Base-by-base conservation (phyloP, 2,329 filamentous ascomycete genomes). In the Trichophaea hybrida region DNA sequence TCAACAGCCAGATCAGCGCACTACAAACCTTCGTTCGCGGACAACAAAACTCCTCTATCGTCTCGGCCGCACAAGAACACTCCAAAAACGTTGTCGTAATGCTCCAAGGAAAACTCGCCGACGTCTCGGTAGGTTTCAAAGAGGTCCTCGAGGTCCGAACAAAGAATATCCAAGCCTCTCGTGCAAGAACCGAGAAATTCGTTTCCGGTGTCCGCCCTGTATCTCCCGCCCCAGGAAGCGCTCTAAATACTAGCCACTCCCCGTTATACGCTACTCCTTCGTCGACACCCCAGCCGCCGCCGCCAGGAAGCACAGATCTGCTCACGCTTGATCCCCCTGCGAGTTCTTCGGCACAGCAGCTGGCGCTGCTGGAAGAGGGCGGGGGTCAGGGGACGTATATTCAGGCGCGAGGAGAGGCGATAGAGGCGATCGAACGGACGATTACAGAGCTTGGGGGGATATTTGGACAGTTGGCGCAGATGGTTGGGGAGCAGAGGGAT, bases 401-500 rank as follows among this genome's bases (percentile, higher is more conserved):
- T 63, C 85, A 94, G 68, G 88, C 95, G 70, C 80, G 93, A 72
- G 91, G 91, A 15, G 88, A 96, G 72, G 93, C 93, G 0, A 97
- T 98, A 65, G 91, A 97, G 71, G 87, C 89, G 4, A 98, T 98
- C 61, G 93, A 98, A 72, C 84, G 87, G 67, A 98, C 93, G 1
- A 98, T 98, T 67, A 83, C 81, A 64, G 93, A 98, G 71, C 77
- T 98, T 1, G 93, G 93, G 33, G 78, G 85, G 12, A 96, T 96
- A 63, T 97, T 97, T 71, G 88, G 89, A 6, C 91, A 98, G 73
- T 76, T 98, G 54, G 91, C 93, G 38, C 84, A 88, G 66, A 97
- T 98, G 93, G 93, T 98, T 34, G 88, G 86, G 58, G 91, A 98
- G 72, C 93, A 98, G 74, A 88, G 87, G 63, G 93, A 96, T 73